These are phyloP conservation scores for Chaetomium sp. DNA, from an alignment of 2,329 filamentous ascomycete species.

Conservation along the genomic window DNA sequence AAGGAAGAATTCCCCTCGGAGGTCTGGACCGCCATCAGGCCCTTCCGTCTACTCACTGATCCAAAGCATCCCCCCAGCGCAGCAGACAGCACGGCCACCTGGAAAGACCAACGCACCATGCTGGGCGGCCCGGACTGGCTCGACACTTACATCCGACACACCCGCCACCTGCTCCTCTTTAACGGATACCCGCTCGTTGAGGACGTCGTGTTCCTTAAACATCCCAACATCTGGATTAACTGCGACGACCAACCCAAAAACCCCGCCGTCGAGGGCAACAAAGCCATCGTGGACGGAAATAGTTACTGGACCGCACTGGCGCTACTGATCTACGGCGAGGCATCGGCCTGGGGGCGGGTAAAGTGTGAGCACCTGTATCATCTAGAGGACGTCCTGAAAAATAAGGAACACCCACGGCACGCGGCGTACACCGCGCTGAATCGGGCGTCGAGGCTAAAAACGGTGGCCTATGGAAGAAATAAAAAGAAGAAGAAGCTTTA, in stretches of 20 bases:
- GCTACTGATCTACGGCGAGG: slow-evolving; percentile 25
- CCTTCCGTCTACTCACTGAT: not conserved
- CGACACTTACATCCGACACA: not conserved
- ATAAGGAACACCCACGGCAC: slow-evolving; percentile 25
- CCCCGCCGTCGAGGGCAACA: not conserved
- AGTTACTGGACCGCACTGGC: slow-evolving; percentile 31
- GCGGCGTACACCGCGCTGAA: slow-evolving; percentile 25
- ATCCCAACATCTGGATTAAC: slow-evolving; percentile 19
- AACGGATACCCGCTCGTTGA: slow-evolving; percentile 31
- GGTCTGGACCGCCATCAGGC: not conserved
- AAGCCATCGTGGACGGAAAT: slow-evolving; percentile 12
- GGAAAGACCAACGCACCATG: slow-evolving; percentile 9
- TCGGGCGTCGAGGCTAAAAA: not conserved
- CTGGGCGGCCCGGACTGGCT: slow-evolving; percentile 7
- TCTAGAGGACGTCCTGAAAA: slow-evolving; percentile 24
- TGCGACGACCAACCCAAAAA: not conserved
- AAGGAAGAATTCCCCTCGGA: not conserved
- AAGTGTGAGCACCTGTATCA: slow-evolving; percentile 31
- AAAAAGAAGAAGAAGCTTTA: not conserved
- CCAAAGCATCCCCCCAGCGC: too few relatives aligned
- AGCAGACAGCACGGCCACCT: too few relatives aligned
- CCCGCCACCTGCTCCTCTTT: slow-evolving; percentile 6
- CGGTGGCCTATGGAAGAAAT: too few relatives aligned
- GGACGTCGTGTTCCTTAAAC: slow-evolving; percentile 26
- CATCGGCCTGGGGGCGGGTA: slow-evolving; percentile 25